A percentile compares a stretch with the other conserved stretches of the same genome.
These are phyloP conservation scores for Sodiomyces alkalinus DNA, from an alignment of 2,329 filamentous ascomycete species.

Conservation along the genomic window DNA sequence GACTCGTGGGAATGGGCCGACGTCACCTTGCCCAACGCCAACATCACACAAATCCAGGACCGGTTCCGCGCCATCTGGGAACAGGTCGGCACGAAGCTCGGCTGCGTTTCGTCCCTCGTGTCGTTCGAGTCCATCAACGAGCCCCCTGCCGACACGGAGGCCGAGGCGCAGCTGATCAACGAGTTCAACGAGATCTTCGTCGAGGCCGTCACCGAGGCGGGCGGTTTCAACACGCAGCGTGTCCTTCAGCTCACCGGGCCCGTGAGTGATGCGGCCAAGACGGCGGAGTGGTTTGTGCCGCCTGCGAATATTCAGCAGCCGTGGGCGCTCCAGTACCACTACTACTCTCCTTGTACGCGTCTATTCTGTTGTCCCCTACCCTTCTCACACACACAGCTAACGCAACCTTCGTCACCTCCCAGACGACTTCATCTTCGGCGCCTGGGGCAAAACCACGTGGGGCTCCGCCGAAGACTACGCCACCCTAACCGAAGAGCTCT, in stretches of 20 bases:
- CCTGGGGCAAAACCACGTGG: conserved; percentile 47
- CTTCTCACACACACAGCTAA: no score
- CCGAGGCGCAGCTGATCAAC: conserved; percentile 34
- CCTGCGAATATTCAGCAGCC: conserved; percentile 35
- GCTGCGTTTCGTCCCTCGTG: conserved; percentile 35
- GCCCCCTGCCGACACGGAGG: conserved; percentile 33
- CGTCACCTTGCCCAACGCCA: conserved; percentile 26
- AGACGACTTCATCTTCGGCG: conserved; percentile 29
- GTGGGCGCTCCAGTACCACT: conserved; percentile 46
- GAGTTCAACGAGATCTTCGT: conserved; percentile 42
- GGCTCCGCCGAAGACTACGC: conserved; percentile 38
- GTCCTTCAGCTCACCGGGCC: conserved; percentile 37
- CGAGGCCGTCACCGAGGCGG: conserved; percentile 33
- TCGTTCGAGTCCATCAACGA: conserved; percentile 47
- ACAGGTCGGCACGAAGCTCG: conserved; percentile 38
- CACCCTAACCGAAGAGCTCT: conserved; percentile 31
- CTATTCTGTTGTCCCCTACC: no score
- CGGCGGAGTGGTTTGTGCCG: conserved; percentile 35
- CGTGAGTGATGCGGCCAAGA: conserved; percentile 33
- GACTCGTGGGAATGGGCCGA: conserved; percentile 46
- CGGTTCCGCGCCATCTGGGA: conserved; percentile 40
- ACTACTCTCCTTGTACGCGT: conserved; percentile 45
- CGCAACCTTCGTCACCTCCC: no score
- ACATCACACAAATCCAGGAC: conserved; percentile 37
- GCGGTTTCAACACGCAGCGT: conserved; percentile 37